Evolutionary conservation across 176 grass and related monocot species (phyloP).

Genomic region (Lolium multiflorum): DNA sequence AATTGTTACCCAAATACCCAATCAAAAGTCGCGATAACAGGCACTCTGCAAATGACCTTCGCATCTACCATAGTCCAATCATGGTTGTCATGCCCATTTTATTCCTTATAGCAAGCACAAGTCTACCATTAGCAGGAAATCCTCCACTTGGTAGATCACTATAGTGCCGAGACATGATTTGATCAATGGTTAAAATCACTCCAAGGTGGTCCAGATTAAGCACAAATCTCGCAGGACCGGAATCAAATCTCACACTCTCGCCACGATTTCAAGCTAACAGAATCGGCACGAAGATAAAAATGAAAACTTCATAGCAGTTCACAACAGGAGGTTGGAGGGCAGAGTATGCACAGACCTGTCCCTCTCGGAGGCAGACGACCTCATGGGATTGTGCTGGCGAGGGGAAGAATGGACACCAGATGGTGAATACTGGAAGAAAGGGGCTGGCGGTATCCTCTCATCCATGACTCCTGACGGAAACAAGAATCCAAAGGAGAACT

Average conservation of each 20-base stretch:
- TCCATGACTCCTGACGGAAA: conserved; percentile 59
- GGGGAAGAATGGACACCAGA: conserved; percentile 86
- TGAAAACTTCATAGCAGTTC: background rate
- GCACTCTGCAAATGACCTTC: background rate
- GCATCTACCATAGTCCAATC: background rate
- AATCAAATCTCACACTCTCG: conserved; percentile 7
- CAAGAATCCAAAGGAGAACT: conserved; percentile 28
- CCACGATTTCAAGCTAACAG: background rate
- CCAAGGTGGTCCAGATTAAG: conserved; percentile 37
- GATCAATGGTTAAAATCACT: conserved; percentile 24
- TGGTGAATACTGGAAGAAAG: conserved; percentile 84
- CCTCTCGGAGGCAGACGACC: conserved; percentile 74
- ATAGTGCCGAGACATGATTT: conserved; percentile 22
- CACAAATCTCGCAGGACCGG: conserved; percentile 32
- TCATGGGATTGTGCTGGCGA: conserved; percentile 64
- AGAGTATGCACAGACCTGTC: conserved; percentile 71
- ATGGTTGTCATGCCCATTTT: conserved; percentile 28
- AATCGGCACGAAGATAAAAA: background rate
- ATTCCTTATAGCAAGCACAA: conserved; percentile 27
- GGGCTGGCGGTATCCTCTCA: conserved; percentile 71
- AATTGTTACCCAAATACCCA: background rate
- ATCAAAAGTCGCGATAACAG: conserved; percentile 20
- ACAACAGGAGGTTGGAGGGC: background rate
- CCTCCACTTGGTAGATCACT: conserved; percentile 22
- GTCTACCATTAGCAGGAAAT: conserved; percentile 28